Percentiles rank a stretch among this genome's conserved stretches.
These are phyloP conservation scores for Stagonosporopsis cucurbitacearum DNA, from an alignment of 2,329 filamentous ascomycete genomes.

Conservation along the genomic window DNA sequence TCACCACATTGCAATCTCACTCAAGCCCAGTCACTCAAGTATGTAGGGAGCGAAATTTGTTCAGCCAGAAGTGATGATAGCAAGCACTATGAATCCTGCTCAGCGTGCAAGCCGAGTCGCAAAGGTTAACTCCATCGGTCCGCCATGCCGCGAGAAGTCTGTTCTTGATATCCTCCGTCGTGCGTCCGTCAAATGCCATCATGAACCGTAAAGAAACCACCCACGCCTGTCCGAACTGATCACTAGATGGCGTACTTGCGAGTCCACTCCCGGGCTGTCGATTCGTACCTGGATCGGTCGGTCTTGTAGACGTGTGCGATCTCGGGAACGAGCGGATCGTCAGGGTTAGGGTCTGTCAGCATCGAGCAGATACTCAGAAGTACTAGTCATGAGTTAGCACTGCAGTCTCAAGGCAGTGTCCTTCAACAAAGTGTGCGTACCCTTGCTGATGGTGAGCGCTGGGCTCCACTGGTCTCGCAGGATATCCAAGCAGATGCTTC, in stretches of 20 bases:
- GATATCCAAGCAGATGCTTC: slow-evolving; percentile 98
- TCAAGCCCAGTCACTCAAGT: not conserved
- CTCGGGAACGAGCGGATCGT: slow-evolving; percentile 97
- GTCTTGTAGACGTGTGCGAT: slow-evolving; percentile 99
- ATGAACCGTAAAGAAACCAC: slow-evolving; percentile 37
- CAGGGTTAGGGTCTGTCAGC: slow-evolving; percentile 98
- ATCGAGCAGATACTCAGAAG: slow-evolving; percentile 99
- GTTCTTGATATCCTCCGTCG: slow-evolving; percentile 30
- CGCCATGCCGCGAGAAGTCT: slow-evolving; percentile 37
- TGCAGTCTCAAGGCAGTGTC: not conserved
- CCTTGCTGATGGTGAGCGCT: slow-evolving; percentile 97
- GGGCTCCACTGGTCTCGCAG: slow-evolving; percentile 99
- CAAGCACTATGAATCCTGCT: slow-evolving; percentile 42
- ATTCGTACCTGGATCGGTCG: slow-evolving; percentile 93
- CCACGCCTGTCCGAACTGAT: slow-evolving; percentile 19
- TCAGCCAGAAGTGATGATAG: slow-evolving; percentile 41
- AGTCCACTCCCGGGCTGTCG: slow-evolving; percentile 97
- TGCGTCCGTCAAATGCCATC: slow-evolving; percentile 29
- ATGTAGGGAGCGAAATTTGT: slow-evolving; percentile 24
- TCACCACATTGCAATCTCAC: not conserved
- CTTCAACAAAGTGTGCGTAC: slow-evolving; percentile 57
- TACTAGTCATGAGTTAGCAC: slow-evolving; percentile 62
- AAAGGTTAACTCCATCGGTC: slow-evolving; percentile 38
- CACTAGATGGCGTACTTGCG: slow-evolving; percentile 94
- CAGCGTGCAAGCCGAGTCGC: slow-evolving; percentile 39